Base-by-base conservation (phyloP, 495 filamentous ascomycete species). In the Penicillium cosmopolitanum region DNA sequence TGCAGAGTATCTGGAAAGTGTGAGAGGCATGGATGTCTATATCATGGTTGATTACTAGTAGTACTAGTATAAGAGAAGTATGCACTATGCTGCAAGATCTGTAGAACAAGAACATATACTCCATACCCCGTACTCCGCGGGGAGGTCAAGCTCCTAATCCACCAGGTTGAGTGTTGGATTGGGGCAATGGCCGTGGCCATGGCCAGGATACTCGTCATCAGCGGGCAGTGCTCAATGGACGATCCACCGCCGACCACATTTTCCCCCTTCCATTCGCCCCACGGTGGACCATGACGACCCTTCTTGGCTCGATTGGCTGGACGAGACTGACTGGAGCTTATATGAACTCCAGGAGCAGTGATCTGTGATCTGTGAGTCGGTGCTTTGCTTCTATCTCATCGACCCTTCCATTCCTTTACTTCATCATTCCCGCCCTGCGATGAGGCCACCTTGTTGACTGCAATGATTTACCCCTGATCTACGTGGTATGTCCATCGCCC, bases 381-480 rank as follows among this genome's bases (percentile, higher is more conserved):
- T 46, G 12, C 16, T 19, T n/a, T 46, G 42, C 5, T 19, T 46
- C 16, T 7, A 46, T 19, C 42, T 21, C 15, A 25, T 48, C 43
- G 7, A 16, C 46, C 46, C 15, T 13, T n/a, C 46, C 21, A 12
- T 25, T 48, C 46, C 44, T 25, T 28, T 19, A 5, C 15, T 31
- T 28, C 46, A 1, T 4, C 42, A 44, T 19, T 18, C n/a, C 16
- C 42, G 13, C 42, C 16, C 46, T 48, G 21, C 46, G 3, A 48
- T 48, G 46, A 48, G 46, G n/a, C 46, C 46, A 12, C 19, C 23
- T 28, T 48, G 21, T 23, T 19, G 19, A 48, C 43, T 56, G 54
- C 54, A 44, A 56, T 56, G 51, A 53, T 23, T 18, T n/a, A 38
- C 35, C 51, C 51, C 38, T 53, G 51, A 53, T 19, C 50, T 21